Percentiles rank a stretch among this genome's conserved stretches.
phyloP scores from a whole-genome alignment of 169 alveolate species.

The Perkinsus chesapeaki region DNA sequence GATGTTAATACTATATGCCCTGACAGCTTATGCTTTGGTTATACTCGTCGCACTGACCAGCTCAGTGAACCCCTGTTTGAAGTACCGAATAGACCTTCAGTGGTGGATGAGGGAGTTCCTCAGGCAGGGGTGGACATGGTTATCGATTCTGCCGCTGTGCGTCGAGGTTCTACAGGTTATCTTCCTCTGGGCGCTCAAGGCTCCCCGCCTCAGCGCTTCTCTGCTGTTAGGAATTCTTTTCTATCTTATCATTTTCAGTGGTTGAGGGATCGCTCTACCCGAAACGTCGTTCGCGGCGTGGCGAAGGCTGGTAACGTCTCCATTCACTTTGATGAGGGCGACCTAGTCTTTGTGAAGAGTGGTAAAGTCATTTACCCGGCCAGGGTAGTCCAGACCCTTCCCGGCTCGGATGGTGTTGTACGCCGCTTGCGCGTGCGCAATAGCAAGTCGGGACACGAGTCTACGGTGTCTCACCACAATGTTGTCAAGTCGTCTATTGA shows the following conservation, averaged over 20 bases:
- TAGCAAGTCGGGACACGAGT: neutral
- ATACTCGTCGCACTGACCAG: neutral
- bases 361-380: neutral
- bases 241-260: neutral
- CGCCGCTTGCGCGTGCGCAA: neutral
- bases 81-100: neutral
- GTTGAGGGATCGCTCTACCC: neutral
- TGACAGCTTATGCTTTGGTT: neutral
- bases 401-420: neutral
- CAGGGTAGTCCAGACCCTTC: neutral
- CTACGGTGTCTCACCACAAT: neutral
- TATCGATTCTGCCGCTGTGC: neutral
- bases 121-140: neutral
- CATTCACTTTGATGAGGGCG: neutral
- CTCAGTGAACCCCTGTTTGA: neutral
- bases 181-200: neutral
- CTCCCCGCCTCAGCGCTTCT: neutral
- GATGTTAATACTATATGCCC: neutral
- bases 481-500: neutral
- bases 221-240: neutral
- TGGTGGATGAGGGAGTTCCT: neutral
- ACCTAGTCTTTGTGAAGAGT: neutral
- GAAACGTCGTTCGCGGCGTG: neutral
- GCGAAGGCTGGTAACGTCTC: neutral
- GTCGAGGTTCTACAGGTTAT: neutral